Base-by-base conservation (phyloP, 2,329 filamentous ascomycete species). In the Leptographium lundbergii region DNA sequence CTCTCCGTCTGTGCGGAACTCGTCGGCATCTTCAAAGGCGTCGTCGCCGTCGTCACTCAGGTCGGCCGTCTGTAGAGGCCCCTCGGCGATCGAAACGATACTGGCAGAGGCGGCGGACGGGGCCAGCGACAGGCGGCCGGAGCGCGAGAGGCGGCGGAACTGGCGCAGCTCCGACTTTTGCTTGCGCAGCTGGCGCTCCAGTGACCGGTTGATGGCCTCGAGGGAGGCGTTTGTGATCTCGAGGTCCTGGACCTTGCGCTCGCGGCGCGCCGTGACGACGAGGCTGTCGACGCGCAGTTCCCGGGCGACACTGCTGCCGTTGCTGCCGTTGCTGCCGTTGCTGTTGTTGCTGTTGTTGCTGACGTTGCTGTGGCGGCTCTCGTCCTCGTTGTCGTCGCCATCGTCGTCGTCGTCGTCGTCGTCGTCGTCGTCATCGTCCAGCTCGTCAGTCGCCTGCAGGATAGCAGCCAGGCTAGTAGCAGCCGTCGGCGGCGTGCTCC, bases 181-280 rank as follows among this genome's bases (percentile, higher is more conserved):
- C 69, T 95, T 95, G 29, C 91, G 84, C 66, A 99, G 80, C 69
- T 97, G 90, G 27, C 90, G 83, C 73, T 99, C 94, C 0, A 99
- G 75, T 0, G 91, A 94, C 57, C 91, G 81, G 69, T 99, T 99
- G 73, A 99, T 97, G 48, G 94, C 94, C 59, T 96, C 82, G 3
- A 99, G 79, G 1, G 91, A 96, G 1, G 90, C 94, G 68, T 99
- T 99, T 59, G 88, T 96, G 63, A 99, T 99, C 69, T 99, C 90
- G 6, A 99, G 77, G 69, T 99, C 94, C 65, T 97, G 82, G 1
- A 99, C 91, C 74, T 97, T 99, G 62, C 94, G 84, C 71, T 97
- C 94, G 42, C 90, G 82, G 34, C 94, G 83, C 17, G 94, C 94
- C 69, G 90, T 94, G n/a, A 87, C 82, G 13, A 94, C 90, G 7